Base-by-base conservation (phyloP, 345 rosid genomes). In the Brassica juncea region DNA sequence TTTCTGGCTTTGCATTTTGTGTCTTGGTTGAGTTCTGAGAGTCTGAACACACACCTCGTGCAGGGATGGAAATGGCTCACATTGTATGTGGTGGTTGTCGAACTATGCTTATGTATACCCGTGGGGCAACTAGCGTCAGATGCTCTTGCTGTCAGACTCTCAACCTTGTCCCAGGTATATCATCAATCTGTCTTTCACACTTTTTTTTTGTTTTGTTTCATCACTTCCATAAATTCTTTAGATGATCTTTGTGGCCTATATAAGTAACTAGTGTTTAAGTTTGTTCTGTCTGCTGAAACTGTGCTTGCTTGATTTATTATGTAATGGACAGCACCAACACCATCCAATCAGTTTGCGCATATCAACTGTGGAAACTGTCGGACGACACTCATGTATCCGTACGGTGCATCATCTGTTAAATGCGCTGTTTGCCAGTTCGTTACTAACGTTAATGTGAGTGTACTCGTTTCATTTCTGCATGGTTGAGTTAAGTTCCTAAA, bases 101-200 rank as follows among this genome's bases (percentile, higher is more conserved):
- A 78, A 93, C 98, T 66, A 85, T 87, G 88, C 91, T 95, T 65
- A 90, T 93, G 97, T 88, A 93, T 79, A 16, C 97, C 0, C 92
- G 88, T 74, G 94, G 91, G 15, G 98, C 97, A 70, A 78, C 83
- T 49, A 91, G 93, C 81, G 98, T 95, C 64, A 87, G 97, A 87
- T 95, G 99, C 86, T 90, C 98, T 79, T 95, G 98, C 79, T 95
- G 99, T 83, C 90, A 91, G 73, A 90, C 91, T 30, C 81, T 91
- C 59, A 96, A 85, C 85, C 87, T 83, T 77, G 93, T 88, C 8
- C 92, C 92, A 84, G 91, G 91, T 90, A 23, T 71, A 14, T 42
- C 7, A 34, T 5, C 4, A 42, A 3, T 44, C 21, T 60, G 42
- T 71, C 23, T 52, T 68, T 75, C 19, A 19, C 32, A 30, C 3